phyloP scores from a whole-genome alignment of 148 eudicot species.

The Rhododendron simsii region DNA sequence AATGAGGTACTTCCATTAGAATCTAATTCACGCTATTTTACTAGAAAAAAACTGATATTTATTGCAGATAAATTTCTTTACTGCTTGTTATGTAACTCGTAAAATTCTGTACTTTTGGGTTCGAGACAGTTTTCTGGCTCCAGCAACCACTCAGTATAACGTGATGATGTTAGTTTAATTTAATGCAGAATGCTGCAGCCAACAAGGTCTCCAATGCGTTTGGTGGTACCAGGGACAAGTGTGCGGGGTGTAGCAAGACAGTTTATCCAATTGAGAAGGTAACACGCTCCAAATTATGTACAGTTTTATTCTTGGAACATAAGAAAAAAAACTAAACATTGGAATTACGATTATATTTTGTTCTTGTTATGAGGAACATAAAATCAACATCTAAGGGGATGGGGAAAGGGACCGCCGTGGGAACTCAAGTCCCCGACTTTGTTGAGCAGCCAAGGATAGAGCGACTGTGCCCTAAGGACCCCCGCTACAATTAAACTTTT shows the following conservation, averaged over 20 bases:
- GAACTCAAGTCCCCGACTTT: neutral
- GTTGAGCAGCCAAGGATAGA: neutral
- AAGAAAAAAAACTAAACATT: neutral
- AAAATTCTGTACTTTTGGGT: neutral
- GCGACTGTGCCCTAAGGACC: neutral
- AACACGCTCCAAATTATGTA: neutral
- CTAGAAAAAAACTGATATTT: neutral
- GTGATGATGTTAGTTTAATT: neutral
- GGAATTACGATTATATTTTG: neutral
- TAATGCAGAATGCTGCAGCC: conserved; percentile 39
- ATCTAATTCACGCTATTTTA: neutral
- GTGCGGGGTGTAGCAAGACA: conserved; percentile 61
- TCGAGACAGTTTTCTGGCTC: neutral
- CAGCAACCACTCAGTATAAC: neutral
- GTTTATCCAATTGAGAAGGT: conserved; percentile 88
- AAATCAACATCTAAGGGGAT: neutral
- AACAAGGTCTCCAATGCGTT: conserved; percentile 56
- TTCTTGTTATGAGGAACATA: neutral
- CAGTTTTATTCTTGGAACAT: neutral
- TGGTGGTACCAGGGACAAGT: conserved; percentile 72
- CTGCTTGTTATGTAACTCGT: neutral
- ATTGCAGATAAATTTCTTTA: neutral
- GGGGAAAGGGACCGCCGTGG: neutral
- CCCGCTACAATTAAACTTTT: neutral
- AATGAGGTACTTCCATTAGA: conserved; percentile 35